These are phyloP conservation scores for Carallia pectinifolia DNA, from an alignment of 345 rosid species.

Conservation along the genomic window DNA sequence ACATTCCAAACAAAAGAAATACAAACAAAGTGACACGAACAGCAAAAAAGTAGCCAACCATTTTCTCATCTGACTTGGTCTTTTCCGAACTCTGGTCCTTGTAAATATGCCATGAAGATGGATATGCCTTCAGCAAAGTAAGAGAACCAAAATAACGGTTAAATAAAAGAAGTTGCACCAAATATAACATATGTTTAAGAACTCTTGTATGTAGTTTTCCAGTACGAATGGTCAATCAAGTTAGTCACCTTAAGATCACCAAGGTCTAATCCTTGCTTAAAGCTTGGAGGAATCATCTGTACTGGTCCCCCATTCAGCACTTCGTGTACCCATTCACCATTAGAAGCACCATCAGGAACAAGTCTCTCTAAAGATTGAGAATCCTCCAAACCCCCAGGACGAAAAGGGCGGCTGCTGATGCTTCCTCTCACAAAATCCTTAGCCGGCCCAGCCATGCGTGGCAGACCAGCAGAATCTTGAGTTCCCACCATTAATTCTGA, in stretches of 20 bases:
- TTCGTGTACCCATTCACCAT: conserved; percentile 82
- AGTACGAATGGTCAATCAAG: conserved; percentile 15
- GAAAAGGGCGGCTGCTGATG: conserved; percentile 84
- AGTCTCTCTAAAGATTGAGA: conserved; percentile 55
- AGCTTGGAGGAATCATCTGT: conserved; percentile 69
- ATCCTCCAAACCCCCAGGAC: conserved; percentile 90
- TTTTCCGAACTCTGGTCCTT: conserved; percentile 49
- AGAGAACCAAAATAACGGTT: conserved; percentile 11
- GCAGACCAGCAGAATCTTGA: conserved; percentile 64
- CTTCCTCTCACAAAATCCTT: conserved; percentile 90
- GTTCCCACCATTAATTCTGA: conserved; percentile 64
- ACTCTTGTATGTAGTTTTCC: background rate
- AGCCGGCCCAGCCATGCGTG: conserved; percentile 58
- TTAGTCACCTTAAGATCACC: conserved; percentile 72
- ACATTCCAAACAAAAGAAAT: background rate
- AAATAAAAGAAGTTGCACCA: background rate
- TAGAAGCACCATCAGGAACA: conserved; percentile 68
- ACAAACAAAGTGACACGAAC: background rate
- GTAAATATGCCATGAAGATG: conserved; percentile 66
- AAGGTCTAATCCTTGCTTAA: conserved; percentile 74
- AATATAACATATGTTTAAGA: conserved; percentile 1
- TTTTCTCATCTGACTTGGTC: conserved; percentile 44
- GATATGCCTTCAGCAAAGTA: conserved; percentile 51
- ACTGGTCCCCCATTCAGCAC: conserved; percentile 69
- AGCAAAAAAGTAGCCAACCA: conserved; percentile 50